Base-by-base conservation (phyloP, 257 asterid species). In the Solanum chmielewskii region DNA sequence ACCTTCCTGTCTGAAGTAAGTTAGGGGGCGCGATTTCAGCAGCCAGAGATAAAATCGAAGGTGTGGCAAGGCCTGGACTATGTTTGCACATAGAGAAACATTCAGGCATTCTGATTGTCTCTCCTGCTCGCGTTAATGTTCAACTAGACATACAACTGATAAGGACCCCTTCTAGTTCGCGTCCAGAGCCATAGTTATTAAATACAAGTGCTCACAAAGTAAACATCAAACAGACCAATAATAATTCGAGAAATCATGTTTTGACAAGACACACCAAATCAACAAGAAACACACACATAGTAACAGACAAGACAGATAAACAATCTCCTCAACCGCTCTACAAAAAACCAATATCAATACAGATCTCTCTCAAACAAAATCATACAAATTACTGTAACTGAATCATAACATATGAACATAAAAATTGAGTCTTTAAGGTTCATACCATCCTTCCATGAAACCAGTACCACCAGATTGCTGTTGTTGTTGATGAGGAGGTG, bases 361-460 rank as follows among this genome's bases (percentile, higher is more conserved):
- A 68, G 75, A 69, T 31, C 76, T 29, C 23, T 1, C 21, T 12
- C 41, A 68, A 68, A 8, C 21, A 13, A 68, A 27, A 68, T 27
- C 39, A 66, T 5, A 12, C 31, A 16, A 25, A 64, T n/a, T n/a
- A 64, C 33, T 64, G 16, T 64, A 64, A n/a, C 18, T 64, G 33
- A n/a, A 64, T n/a, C 71, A n/a, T n/a, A n/a, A 64, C 33, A 64
- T 11, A 64, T 64, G 7, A 64, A 66, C 20, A 25, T 66, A 25
- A 25, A 66, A 27, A n/a, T 64, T 64, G 74, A 68, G 39, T 27
- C 37, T 42, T 39, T 62, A 7, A 27, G 7, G 37, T 77, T 6
- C 42, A 15, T 78, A 94, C 98, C 96, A 93, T 92, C 98, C 98
- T 91, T 94, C 93, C 91, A 94, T 52, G 49, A 91, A 16, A 11